phyloP scores from a whole-genome alignment of 345 rosid genomes.

The Physaria fendleri region DNA sequence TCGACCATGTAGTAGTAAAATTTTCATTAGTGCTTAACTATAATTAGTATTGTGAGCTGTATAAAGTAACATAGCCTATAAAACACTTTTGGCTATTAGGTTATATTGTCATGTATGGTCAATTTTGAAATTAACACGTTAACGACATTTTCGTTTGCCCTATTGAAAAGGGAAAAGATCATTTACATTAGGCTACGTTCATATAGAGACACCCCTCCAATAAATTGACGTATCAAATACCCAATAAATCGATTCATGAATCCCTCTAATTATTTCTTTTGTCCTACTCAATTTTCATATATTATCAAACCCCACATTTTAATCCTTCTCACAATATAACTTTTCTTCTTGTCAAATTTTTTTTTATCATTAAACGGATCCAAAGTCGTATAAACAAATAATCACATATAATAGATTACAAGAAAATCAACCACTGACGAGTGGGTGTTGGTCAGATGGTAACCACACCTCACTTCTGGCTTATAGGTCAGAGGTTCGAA shows the following conservation, averaged over 20 bases:
- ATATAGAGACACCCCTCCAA: conserved; percentile 9
- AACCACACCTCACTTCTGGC: too few species aligned
- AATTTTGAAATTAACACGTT: conserved; percentile 17
- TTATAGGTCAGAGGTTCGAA: too few species aligned
- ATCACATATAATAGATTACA: too few species aligned
- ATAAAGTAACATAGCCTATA: not conserved
- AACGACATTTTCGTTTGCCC: conserved; percentile 25
- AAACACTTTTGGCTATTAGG: not conserved
- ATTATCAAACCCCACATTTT: not conserved
- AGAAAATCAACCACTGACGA: too few species aligned
- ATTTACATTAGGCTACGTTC: conserved; percentile 21
- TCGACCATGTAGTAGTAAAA: not conserved
- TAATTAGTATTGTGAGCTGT: not conserved
- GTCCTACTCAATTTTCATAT: not conserved
- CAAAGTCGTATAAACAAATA: too few species aligned
- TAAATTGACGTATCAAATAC: conserved; percentile 16
- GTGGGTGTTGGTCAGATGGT: too few species aligned
- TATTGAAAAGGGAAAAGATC: conserved; percentile 22
- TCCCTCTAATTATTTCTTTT: not conserved
- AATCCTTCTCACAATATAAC: not conserved
- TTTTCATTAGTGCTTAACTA: conserved; percentile 5
- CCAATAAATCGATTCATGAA: conserved; percentile 2
- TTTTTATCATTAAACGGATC: too few species aligned
- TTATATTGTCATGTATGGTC: conserved; percentile 19
- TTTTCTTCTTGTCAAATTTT: too few species aligned